Base-by-base conservation (phyloP, 75 land plant species). In the Selaginella moellendorffii region DNA sequence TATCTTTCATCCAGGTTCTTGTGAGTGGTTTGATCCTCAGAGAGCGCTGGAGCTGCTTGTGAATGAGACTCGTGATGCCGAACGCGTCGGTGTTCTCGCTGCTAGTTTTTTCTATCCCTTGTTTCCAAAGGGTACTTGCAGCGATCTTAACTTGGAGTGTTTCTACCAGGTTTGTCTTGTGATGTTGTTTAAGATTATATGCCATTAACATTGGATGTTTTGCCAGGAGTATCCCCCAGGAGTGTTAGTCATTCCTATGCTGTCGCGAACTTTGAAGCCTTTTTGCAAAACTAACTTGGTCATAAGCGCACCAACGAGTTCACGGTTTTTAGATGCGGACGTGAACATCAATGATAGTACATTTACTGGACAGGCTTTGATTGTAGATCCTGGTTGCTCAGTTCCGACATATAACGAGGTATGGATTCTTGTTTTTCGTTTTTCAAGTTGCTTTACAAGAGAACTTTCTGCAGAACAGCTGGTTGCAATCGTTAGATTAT, bases 151-250 rank as follows among this genome's bases (percentile, higher is more conserved):
- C 64, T 30, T 30, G 63, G 23, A 42, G 22, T 53, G 51, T 69
- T 17, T 54, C 52, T 30, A 67, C 19, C 68, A 56, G 59, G 24
- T 24, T 2, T 56, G 59, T 19, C 10, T 10, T 46, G 51, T 46
- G 14, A 56, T 19, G 9, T 21, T 5, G 59, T 56, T 56, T 46
- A 10, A 10, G 51, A 10, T 46, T 10, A 18, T 46, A 46, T 61
- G 23, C 66, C 20, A 28, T 21, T 61, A 29, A 20, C 27, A 14
- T 56, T 0, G 22, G 26, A 21, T 28, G 12, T 28, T 23, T 61
- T 22, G 63, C 46, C 74, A 91, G 97, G 93, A 87, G 69, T 87
- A 87, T 31, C 93, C 97, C 30, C 93, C 89, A 58, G 95, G 95
- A 46, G 72, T 91, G 28, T 72, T 68, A 28, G 27, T 85, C 26